These are phyloP conservation scores for Colletotrichum sansevieriae DNA, from an alignment of 2,329 filamentous ascomycete species.

Conservation along the genomic window DNA sequence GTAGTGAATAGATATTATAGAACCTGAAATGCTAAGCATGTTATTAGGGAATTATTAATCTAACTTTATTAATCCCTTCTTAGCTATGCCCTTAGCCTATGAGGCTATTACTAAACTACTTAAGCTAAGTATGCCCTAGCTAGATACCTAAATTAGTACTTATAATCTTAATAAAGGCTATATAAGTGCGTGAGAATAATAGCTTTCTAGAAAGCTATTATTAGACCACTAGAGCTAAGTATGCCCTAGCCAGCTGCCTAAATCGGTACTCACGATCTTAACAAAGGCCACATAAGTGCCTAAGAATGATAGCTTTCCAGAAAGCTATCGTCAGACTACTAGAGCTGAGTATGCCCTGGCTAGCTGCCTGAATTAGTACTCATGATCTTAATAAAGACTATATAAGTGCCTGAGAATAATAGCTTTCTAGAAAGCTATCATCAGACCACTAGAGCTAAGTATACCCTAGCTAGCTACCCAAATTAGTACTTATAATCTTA, in stretches of 20 bases:
- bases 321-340: no score
- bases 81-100: background rate
- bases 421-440: background rate
- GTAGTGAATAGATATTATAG: background rate
- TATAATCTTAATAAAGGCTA: background rate
- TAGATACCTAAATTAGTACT: background rate
- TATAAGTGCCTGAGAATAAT: no score
- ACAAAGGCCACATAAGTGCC: no score
- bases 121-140: background rate
- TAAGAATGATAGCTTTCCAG: no score
- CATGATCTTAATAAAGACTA: no score
- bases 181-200: background rate
- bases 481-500: background rate
- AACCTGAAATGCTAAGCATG: background rate
- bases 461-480: background rate
- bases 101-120: background rate
- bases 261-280: no score
- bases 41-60: background rate
- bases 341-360: no score
- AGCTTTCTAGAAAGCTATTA: background rate
- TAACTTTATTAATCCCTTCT: background rate
- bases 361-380: no score
- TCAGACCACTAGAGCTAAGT: background rate
- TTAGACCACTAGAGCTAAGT: no score
- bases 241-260: no score